Base-by-base conservation (phyloP, 495 filamentous ascomycete genomes). In the Aspergillus indologenus region DNA sequence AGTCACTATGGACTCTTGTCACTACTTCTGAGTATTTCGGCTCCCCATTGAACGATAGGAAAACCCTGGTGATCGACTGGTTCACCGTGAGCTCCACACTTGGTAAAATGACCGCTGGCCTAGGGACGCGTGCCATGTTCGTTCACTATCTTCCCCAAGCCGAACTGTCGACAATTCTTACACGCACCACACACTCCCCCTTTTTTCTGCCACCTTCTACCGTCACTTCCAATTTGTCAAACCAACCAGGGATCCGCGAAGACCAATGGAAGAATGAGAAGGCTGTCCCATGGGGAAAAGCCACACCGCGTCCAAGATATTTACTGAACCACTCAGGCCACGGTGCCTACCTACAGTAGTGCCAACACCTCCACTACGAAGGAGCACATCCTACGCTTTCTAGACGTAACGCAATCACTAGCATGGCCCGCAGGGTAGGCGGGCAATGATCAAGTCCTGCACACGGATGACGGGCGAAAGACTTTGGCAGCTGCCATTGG, bases 401-500 rank as follows among this genome's bases (percentile, higher is more conserved):
- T 29, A 51, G 29, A 29, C 23, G 48, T 19, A 18, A 51, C 29
- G 48, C 48, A 51, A 29, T 51, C 17, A 51, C 23, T 29, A 29
- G 24, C 40, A 62, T 54, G 56, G 54, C 60, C 56, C 45, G 60
- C 60, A 57, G 54, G 43, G 20, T 44, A 51, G 47, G 31, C 18
- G 23, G 23, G 15, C 17, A 51, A 18, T 24, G 24, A 29, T 51
- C 22, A n/a, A 11, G 23, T 51, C 22, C 18, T 26, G 22, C 48
- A 31, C 45, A 48, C 45, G 12, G 45, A 23, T 51, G 48, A 51
- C 29, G 48, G 17, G 48, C 18, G 48, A 17, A 17, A 51, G 24
- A 29, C 24, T 15, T 31, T 18, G 23, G 12, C 45, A 47, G 45
- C 48, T 18, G 15, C 48, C 23, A 51, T n/a, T 26, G 48, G 48